phyloP scores from a whole-genome alignment of 148 eudicot species.

The Chenopodium formosanum region DNA sequence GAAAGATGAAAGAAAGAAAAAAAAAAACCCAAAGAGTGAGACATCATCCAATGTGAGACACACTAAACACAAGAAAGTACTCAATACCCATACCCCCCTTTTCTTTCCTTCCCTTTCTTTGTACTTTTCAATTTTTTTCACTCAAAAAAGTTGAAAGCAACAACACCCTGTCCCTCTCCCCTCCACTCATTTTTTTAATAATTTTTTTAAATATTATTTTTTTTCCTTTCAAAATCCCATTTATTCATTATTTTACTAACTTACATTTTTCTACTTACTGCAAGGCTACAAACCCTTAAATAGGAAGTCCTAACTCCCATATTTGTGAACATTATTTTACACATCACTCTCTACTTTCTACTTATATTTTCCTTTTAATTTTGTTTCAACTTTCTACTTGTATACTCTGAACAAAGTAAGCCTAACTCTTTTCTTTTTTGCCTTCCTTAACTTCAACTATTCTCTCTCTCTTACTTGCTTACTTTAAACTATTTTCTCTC shows the following conservation, averaged over 20 bases:
- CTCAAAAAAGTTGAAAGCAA: slow-evolving; percentile 41
- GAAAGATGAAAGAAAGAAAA: background rate
- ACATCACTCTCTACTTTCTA: slow-evolving; percentile 20
- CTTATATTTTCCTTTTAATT: background rate
- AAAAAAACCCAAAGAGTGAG: slow-evolving; percentile 17
- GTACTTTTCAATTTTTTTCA: slow-evolving; percentile 29
- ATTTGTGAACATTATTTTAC: slow-evolving; percentile 27
- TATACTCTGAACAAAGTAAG: slow-evolving; percentile 1
- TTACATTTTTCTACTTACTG: slow-evolving; percentile 23
- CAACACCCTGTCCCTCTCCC: slow-evolving; percentile 40
- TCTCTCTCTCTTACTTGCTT: background rate
- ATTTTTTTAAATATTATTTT: background rate
- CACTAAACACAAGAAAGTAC: slow-evolving; percentile 38
- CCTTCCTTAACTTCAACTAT: background rate
- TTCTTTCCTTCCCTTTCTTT: slow-evolving; percentile 17
- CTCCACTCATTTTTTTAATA: slow-evolving; percentile 32
- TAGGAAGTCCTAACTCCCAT: slow-evolving; percentile 18
- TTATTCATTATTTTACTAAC: slow-evolving; percentile 10
- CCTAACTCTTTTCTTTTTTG: slow-evolving; percentile 9
- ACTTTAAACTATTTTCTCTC: background rate
- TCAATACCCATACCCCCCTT: slow-evolving; percentile 6
- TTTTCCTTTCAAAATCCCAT: background rate
- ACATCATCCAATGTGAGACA: slow-evolving; percentile 30
- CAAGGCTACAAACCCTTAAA: slow-evolving; percentile 35
- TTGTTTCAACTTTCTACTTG: slow-evolving; percentile 13